Evolutionary conservation across 225 moss, liverwort and hornwort genomes (phyloP), one percentile per base, ranked within the genome.

Genomic region (Thuidium tamariscinum): DNA sequence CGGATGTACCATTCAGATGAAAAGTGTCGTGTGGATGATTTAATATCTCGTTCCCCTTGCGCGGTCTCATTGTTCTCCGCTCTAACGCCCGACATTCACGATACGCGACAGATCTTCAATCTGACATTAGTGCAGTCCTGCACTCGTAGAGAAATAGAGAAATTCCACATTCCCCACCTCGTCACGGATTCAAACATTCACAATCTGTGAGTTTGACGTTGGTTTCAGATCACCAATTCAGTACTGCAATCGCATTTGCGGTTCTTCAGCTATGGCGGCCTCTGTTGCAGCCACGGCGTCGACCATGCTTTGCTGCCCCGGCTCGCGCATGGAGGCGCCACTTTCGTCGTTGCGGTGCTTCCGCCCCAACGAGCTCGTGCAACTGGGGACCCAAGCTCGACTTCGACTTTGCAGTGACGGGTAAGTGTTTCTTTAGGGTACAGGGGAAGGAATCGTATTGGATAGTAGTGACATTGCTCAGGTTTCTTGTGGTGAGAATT

Each of bases 261-360:
- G 62, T 41, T 46, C 48, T 27, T 74, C 79, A 80, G 88, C 86
- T 19, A 87, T 89, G 85, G 87, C 91, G 79, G 68, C 79, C 59
- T 76, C 74, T 36, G 36, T 63, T 52, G 88, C 89, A 27, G 49
- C 70, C 55, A 26, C 79, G 10, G 57, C 57, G 34, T 49, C 83
- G 42, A 87, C 73, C 20, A n/a, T n/a, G 29, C 56, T 64, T 36
- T 56, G 78, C 26, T 68, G n/a, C 74, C 12, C 61, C 30, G 66
- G 48, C 36, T 82, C 79, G 78, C 89, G 86, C 81, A 26, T 22
- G 41, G 42, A 41, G 59, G 84, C 39, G 77, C 79, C 64, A 32
- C 57, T 26, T 82, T 72, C 81, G n/a, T 89, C 90, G 26, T n/a
- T 86, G 80, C 86, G 60, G 49, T 82, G 91, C 83, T 88, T 75